phyloP scores from a whole-genome alignment of 371 early-diverging fungal species.

The Mucor circinelloides region DNA sequence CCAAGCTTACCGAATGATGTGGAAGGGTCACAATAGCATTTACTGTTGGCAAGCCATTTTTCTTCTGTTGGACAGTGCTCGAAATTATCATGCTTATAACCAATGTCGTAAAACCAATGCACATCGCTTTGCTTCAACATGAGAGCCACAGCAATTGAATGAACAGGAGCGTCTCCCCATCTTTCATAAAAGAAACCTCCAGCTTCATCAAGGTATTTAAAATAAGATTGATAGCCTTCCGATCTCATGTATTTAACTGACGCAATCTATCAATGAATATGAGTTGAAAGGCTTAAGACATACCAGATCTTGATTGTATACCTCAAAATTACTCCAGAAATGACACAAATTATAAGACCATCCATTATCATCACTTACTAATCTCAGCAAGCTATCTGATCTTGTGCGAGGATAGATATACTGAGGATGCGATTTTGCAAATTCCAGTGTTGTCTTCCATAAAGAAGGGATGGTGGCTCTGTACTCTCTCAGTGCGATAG shows the following conservation, averaged over 20 bases:
- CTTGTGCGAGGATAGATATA: conserved; percentile 47
- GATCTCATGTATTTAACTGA: conserved; percentile 65
- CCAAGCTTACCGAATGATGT: conserved; percentile 36
- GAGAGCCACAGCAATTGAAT: conserved; percentile 85
- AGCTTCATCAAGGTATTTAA: conserved; percentile 74
- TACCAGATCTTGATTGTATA: neutral
- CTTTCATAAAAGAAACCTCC: conserved; percentile 94
- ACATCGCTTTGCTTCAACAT: conserved; percentile 75
- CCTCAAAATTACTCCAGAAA: conserved; percentile 70
- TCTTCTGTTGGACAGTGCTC: conserved; percentile 69
- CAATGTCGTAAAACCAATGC: conserved; percentile 91
- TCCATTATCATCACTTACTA: conserved; percentile 44
- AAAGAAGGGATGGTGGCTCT: conserved; percentile 83
- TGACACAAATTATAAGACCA: conserved; percentile 66
- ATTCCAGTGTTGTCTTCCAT: conserved; percentile 71
- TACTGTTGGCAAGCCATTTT: conserved; percentile 44
- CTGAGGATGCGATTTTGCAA: conserved; percentile 52
- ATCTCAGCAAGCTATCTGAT: conserved; percentile 38
- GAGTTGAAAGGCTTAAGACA: neutral
- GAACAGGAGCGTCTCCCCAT: conserved; percentile 98
- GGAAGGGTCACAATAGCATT: conserved; percentile 58
- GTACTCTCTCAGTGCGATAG: conserved; percentile 80
- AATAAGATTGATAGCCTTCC: conserved; percentile 74
- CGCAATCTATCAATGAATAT: conserved; percentile 29
- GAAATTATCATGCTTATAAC: conserved; percentile 73